These are phyloP conservation scores for Aspergillus quadricinctus DNA, from an alignment of 2,329 filamentous ascomycete species.

Conservation along the genomic window DNA sequence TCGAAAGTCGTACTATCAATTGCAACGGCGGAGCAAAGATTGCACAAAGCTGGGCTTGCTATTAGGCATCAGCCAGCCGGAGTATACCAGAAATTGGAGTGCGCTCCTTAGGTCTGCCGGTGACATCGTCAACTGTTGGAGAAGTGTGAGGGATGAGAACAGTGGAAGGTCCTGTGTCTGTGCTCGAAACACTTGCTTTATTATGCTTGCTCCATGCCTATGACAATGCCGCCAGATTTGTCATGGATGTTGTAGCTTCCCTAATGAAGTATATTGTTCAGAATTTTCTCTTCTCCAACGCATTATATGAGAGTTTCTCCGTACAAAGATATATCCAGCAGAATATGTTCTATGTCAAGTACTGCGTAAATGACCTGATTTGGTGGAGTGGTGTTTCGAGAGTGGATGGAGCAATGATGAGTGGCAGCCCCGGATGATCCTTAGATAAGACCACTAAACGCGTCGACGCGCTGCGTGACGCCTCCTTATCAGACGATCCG, in stretches of 20 bases:
- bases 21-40: background rate
- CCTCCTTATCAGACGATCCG: slow-evolving; percentile 17
- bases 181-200: background rate
- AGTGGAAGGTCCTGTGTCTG: background rate
- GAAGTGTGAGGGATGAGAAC: background rate
- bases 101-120: background rate
- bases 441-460: slow-evolving; percentile 30
- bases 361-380: background rate
- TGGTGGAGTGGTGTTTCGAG: background rate
- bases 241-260: background rate
- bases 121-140: background rate
- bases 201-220: background rate
- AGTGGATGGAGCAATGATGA: slow-evolving; percentile 1
- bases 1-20: background rate
- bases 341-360: background rate
- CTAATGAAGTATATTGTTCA: background rate
- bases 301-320: background rate
- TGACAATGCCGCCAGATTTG: background rate
- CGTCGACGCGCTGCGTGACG: slow-evolving; percentile 32
- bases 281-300: background rate
- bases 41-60: background rate
- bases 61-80: background rate
- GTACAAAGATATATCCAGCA: background rate
- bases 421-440: slow-evolving; percentile 1
- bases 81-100: background rate